Conservation (phyloP, 169 alveolate genomes). For the Cryptosporidium viatorum region DNA sequence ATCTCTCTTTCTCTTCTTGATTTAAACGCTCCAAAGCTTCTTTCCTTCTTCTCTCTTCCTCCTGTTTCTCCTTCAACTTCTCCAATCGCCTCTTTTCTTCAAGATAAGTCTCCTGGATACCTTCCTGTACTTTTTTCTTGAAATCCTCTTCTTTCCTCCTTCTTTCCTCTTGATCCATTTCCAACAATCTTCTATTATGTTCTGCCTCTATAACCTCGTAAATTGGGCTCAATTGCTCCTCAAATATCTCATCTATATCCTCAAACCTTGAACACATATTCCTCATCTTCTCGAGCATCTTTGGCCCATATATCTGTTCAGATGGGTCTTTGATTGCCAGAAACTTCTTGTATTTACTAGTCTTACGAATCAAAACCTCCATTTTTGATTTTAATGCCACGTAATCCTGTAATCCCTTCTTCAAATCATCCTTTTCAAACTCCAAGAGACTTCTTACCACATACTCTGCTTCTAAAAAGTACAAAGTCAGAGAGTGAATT, state of each 20-base stretch:
- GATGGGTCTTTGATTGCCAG: slow-evolving; percentile 31
- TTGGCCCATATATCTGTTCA: slow-evolving; percentile 68
- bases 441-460: slow-evolving; percentile 21
- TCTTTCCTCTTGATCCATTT: slow-evolving; percentile 32
- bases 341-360: slow-evolving; percentile 47
- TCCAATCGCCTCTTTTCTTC: slow-evolving; percentile 48
- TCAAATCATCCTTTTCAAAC: slow-evolving; percentile 14
- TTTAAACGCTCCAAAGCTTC: slow-evolving; percentile 37
- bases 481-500: not conserved
- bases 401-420: slow-evolving; percentile 28
- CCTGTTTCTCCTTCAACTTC: slow-evolving; percentile 19
- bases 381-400: slow-evolving; percentile 24
- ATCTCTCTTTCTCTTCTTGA: slow-evolving; percentile 4
- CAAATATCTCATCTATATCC: slow-evolving; percentile 32
- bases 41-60: slow-evolving; percentile 9
- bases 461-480: slow-evolving; percentile 32
- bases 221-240: slow-evolving; percentile 49
- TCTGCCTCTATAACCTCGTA: slow-evolving; percentile 35
- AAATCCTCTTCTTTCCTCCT: slow-evolving; percentile 46
- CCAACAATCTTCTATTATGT: slow-evolving; percentile 4
- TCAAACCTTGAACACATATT: slow-evolving; percentile 55
- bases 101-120: slow-evolving; percentile 46
- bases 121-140: slow-evolving; percentile 32
- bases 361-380: slow-evolving; percentile 26
- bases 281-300: slow-evolving; percentile 65